phyloP scores from a whole-genome alignment of 1,284 basidiomycete species.

The Wallemia mellicola region DNA sequence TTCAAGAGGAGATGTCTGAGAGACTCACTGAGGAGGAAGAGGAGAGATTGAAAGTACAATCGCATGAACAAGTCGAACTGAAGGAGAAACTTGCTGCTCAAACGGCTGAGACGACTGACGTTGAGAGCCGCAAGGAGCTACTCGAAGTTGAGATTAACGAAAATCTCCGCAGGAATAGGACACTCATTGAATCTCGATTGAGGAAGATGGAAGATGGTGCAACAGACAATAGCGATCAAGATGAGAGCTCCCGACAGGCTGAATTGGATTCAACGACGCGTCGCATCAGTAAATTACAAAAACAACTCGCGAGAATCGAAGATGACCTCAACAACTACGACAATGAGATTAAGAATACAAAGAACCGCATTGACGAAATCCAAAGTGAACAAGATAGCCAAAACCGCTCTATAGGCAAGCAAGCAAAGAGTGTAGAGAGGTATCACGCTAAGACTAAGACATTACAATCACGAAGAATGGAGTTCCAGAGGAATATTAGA shows the following conservation, averaged over 20 bases:
- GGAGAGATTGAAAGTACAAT: slow-evolving; percentile 32
- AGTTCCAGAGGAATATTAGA: slow-evolving; percentile 74
- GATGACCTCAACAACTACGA: slow-evolving; percentile 12
- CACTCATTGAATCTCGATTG: slow-evolving; percentile 45
- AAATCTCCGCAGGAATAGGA: slow-evolving; percentile 40
- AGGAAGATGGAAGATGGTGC: slow-evolving; percentile 38
- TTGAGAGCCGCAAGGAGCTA: slow-evolving; percentile 35
- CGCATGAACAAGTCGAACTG: slow-evolving; percentile 40
- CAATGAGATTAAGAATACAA: neutral
- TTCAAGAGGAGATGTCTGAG: slow-evolving; percentile 41
- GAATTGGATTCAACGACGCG: slow-evolving; percentile 37
- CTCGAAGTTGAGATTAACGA: slow-evolving; percentile 85
- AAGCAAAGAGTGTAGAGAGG: slow-evolving; percentile 81
- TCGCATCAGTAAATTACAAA: slow-evolving; percentile 31
- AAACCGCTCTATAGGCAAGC: slow-evolving; percentile 46
- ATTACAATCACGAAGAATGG: slow-evolving; percentile 52
- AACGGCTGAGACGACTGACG: slow-evolving; percentile 38
- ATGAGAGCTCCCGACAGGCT: slow-evolving; percentile 12
- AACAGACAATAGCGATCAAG: slow-evolving; percentile 20
- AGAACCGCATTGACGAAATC: slow-evolving; percentile 12
- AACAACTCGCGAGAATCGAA: slow-evolving; percentile 35
- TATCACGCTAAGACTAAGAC: slow-evolving; percentile 75
- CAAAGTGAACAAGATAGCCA: slow-evolving; percentile 62
- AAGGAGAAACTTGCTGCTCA: slow-evolving; percentile 39
- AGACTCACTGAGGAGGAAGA: slow-evolving; percentile 46